A percentile compares a stretch with the other conserved stretches of the same genome.
Evolutionary conservation across 768 basidiomycete species (phyloP).

Genomic region (Agrocybe pediades): DNA sequence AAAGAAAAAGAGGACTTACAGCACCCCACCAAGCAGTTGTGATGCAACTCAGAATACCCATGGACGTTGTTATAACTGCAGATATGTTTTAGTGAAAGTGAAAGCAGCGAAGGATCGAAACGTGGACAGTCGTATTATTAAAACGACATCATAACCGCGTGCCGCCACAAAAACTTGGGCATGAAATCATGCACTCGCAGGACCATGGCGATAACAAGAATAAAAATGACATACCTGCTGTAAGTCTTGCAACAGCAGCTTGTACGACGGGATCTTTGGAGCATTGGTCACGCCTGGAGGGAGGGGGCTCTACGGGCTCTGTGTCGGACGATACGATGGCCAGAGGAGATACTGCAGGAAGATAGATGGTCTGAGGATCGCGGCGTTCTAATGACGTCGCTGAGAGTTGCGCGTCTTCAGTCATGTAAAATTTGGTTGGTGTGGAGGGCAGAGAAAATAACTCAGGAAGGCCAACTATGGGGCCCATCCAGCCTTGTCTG

Average conservation of each 20-base stretch:
- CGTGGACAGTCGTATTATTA: not conserved
- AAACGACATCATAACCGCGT: too few species aligned
- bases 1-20: conserved; percentile 41
- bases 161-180: too few species aligned
- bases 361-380: not conserved
- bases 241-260: conserved; percentile 69
- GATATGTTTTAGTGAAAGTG: conserved; percentile 11
- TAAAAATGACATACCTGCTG: conserved; percentile 48
- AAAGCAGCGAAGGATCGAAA: not conserved
- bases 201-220: conserved; percentile 11
- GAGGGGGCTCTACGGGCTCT: conserved; percentile 2
- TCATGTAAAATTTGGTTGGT: not conserved
- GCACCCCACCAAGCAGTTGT: conserved; percentile 89
- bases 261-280: conserved; percentile 71
- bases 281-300: conserved; percentile 39
- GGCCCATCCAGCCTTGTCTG: conserved; percentile 22
- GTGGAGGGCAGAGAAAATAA: not conserved
- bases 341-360: conserved; percentile 1
- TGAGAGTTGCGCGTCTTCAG: not conserved
- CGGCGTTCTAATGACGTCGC: not conserved
- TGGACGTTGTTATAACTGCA: conserved; percentile 61
- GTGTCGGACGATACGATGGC: not conserved
- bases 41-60: conserved; percentile 75
- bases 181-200: not conserved
- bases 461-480: conserved; percentile 8